These are phyloP conservation scores for Moesziomyces aphidis DNA, from an alignment of 1,284 basidiomycete genomes.

Conservation along the genomic window DNA sequence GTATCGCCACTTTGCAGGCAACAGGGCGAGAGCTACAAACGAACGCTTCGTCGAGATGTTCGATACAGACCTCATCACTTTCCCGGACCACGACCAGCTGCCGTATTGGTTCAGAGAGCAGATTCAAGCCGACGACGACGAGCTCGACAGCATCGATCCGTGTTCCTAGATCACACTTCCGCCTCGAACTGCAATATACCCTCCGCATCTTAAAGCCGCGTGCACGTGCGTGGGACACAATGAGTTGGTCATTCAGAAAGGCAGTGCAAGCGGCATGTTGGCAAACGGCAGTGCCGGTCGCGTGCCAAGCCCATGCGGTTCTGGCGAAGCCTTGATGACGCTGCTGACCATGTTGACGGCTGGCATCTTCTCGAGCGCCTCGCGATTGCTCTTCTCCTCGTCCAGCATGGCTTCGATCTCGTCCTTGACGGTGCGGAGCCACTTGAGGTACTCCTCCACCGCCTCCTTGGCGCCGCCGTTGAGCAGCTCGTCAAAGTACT, in stretches of 20 bases:
- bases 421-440: conserved; percentile 26
- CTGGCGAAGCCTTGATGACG: not conserved
- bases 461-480: conserved; percentile 71
- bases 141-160: conserved; percentile 29
- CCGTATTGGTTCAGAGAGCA: conserved; percentile 60
- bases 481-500: conserved; percentile 71
- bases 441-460: conserved; percentile 57
- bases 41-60: conserved; percentile 67
- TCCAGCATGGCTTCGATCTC: conserved; percentile 30
- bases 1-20: conserved; percentile 63
- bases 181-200: conserved; percentile 8
- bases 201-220: not conserved
- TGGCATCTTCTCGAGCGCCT: conserved; percentile 18
- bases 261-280: conserved; percentile 21
- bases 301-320: not conserved
- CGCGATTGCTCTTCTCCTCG: conserved; percentile 22
- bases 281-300: conserved; percentile 17
- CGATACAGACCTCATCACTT: conserved; percentile 61
- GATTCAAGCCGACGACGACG: conserved; percentile 37
- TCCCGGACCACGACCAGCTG: conserved; percentile 44
- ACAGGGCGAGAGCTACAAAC: conserved; percentile 54
- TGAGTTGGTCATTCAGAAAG: conserved; percentile 2
- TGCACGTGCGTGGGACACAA: no score
- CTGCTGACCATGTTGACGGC: conserved; percentile 3
- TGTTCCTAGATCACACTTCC: not conserved